These are phyloP conservation scores for Tuber brumale DNA, from an alignment of 495 filamentous ascomycete genomes.

Conservation along the genomic window DNA sequence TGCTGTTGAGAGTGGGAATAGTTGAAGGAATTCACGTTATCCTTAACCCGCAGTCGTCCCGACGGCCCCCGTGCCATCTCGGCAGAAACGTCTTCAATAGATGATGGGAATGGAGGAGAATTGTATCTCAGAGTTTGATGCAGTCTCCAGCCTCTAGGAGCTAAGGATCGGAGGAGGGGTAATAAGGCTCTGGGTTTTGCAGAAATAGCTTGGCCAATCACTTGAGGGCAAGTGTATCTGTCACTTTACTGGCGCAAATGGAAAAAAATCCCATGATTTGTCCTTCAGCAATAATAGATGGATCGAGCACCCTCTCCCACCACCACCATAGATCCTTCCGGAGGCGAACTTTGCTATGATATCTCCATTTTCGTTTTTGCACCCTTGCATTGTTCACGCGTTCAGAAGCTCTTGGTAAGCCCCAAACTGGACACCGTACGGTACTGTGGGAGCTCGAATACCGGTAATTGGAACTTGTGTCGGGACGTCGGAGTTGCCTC, in stretches of 20 bases:
- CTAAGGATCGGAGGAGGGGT: background rate
- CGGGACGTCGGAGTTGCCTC: background rate
- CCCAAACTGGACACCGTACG: background rate
- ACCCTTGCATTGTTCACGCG: background rate
- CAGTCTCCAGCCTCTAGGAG: background rate
- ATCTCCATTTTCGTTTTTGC: background rate
- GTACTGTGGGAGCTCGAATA: background rate
- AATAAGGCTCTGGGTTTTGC: background rate
- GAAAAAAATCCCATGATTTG: background rate
- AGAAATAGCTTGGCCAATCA: background rate
- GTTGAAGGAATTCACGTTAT: background rate
- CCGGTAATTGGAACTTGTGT: background rate
- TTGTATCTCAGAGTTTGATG: background rate
- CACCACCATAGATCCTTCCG: background rate
- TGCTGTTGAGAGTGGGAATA: background rate
- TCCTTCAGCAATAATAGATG: background rate
- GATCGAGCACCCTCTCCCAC: background rate
- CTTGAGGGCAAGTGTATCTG: background rate
- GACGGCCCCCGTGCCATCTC: background rate
- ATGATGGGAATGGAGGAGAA: background rate
- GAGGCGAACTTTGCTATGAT: background rate
- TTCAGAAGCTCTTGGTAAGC: background rate
- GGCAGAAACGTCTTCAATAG: background rate
- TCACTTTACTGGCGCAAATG: background rate
- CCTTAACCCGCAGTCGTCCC: background rate